Evolutionary conservation across 306 rosid species (phyloP), one percentile per base, ranked within the genome.

Genomic region (Fragaria ananassa): DNA sequence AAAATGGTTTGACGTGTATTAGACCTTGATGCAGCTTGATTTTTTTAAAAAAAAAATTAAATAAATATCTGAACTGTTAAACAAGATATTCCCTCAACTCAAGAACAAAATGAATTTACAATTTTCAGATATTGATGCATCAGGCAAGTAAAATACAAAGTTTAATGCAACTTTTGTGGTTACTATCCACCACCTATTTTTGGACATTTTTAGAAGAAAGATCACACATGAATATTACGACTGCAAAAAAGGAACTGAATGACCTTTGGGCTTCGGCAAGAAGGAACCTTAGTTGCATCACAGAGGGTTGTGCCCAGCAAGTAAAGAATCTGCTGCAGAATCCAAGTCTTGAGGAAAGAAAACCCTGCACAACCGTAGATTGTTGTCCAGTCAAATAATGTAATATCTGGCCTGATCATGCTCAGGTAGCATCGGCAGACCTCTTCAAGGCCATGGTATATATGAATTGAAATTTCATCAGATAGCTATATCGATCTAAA

Each of bases 291-390:
- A 62, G 31, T 42, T 74, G 42, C 49, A 17, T 73, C 80, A 78
- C 44, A 83, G 80, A 74, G 90, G 60, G 70, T 62, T 61, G 31
- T 41, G 56, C 42, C 79, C 76, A 64, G 86, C 90, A 50, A 91
- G 88, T 73, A 93, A 81, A 75, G 87, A 88, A 85, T 93, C 95
- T 71, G 98, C 98, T 4, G 89, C 93, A 72, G 98, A 90, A 78
- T 91, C 95, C 83, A 93, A 78, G 85, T 93, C 98, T 19, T 86
- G 93, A 49, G 96, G 98, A 86, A 93, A 93, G 85, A 93, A 93
- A 31, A 93, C 88, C 89, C 98, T 93, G 89, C 89, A 86, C 74
- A 81, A 69, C 13, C 10, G 65, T n/a, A 81, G 10, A 34, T n/a
- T 41, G 23, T 44, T 21, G 66, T 14, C 31, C 49, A 73, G 76